Base-by-base conservation (phyloP, 331 rosid species). In the Acacia pycnantha region DNA sequence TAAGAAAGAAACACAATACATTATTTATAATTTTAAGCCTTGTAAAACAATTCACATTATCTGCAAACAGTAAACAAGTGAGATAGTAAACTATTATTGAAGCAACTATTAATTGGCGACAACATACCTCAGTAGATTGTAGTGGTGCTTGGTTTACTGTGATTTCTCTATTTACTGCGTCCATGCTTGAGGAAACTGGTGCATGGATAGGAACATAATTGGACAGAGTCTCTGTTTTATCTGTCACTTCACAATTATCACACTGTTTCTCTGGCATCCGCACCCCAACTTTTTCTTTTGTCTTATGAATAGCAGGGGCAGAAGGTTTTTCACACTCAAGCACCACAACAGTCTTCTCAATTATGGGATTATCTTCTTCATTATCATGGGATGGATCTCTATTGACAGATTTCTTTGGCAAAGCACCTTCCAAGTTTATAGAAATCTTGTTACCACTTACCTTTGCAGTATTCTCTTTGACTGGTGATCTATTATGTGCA, bases 261-360 rank as follows among this genome's bases (percentile, higher is more conserved):
- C 46, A 51, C 33, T 74, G 86, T 64, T 79, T 86, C 62, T 78
- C 78, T 73, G 61, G 74, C 3, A 82, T 77, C 67, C 7, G 76
- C 3, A 81, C 79, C 67, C 11, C 81, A 2, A 46, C 54, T 41
- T 84, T 88, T 83, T 79, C 90, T 84, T 84, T 87, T 6, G 84
- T 54, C 26, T 70, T 84, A 79, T 56, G 83, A 70, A 46, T 81
- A 62, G 83, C 44, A 77, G 88, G 87, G 56, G 78, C 54, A 59
- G 81, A 82, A 56, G 94, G 83, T 78, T 86, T 96, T 91, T 91
- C 91, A 12, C 79, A 14, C 88, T 92, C 95, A n/a, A 89, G 97
- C 88, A 96, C 88, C 84, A 96, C 85, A 80, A 94, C 94, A 64
- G 91, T 90, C 89, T 96, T 96, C 83, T 94, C 97, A 85, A 92